A percentile compares a stretch with the other conserved stretches of the same genome.
phyloP scores from a whole-genome alignment of 1,284 basidiomycete species.

The Fomitiporia mediterranea region DNA sequence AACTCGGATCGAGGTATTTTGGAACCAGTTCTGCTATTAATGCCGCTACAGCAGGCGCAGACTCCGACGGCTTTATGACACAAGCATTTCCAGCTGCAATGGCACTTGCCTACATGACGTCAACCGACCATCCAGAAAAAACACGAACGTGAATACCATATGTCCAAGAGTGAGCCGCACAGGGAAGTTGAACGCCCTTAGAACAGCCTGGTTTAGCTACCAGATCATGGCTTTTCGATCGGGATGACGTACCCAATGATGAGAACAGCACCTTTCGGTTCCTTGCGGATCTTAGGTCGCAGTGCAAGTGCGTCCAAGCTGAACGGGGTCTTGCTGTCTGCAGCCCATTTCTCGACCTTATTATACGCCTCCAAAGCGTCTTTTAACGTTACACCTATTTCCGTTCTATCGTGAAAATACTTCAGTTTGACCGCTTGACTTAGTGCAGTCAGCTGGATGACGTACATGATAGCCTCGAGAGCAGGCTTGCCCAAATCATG shows the following conservation, averaged over 20 bases:
- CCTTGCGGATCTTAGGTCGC: slow-evolving; percentile 32
- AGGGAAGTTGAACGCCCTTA: slow-evolving; percentile 40
- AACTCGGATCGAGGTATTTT: slow-evolving; percentile 54
- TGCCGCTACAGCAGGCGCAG: slow-evolving; percentile 44
- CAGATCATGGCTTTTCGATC: no score
- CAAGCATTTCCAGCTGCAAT: slow-evolving; percentile 59
- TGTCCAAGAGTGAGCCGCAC: slow-evolving; percentile 35
- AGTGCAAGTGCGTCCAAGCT: slow-evolving; percentile 33
- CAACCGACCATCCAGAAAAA: not conserved
- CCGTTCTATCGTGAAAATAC: no score
- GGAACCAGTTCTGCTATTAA: slow-evolving; percentile 54
- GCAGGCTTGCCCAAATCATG: slow-evolving; percentile 54
- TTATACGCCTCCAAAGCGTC: slow-evolving; percentile 44
- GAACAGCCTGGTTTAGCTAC: no score
- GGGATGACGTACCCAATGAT: slow-evolving; percentile 27
- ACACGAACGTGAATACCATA: slow-evolving; percentile 39
- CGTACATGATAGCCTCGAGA: slow-evolving; percentile 55
- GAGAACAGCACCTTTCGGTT: slow-evolving; percentile 37
- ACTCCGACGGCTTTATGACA: slow-evolving; percentile 61
- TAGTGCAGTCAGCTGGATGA: slow-evolving; percentile 9
- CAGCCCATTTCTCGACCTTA: slow-evolving; percentile 48
- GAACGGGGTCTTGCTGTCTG: slow-evolving; percentile 46
- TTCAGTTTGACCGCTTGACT: not conserved
- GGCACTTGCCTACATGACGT: slow-evolving; percentile 41
- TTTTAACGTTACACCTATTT: slow-evolving; percentile 36